Conservation (phyloP, 2,329 filamentous ascomycete species). For the Phoma sp. region DNA sequence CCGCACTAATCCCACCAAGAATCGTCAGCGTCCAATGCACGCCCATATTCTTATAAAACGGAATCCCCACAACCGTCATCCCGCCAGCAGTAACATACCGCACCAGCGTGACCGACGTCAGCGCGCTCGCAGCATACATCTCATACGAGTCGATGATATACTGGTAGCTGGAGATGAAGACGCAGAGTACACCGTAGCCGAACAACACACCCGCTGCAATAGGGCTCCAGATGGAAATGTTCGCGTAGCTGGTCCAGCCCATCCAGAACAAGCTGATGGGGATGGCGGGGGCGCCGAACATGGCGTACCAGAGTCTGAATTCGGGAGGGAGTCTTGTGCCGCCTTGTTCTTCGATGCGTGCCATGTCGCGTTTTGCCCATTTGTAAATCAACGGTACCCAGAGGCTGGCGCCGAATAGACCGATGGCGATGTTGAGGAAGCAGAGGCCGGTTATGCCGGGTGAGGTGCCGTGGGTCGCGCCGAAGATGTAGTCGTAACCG, state of each 20-base stretch:
- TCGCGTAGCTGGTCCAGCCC: conserved; percentile 58
- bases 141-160: conserved; percentile 67
- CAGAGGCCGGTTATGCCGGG: conserved; percentile 54
- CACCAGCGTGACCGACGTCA: conserved; percentile 51
- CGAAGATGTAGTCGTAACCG: conserved; percentile 60
- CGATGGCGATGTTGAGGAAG: conserved; percentile 57
- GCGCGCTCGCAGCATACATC: conserved; percentile 58
- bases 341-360: conserved; percentile 49
- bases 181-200: conserved; percentile 11
- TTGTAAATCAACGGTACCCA: conserved; percentile 56
- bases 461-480: conserved; percentile 55
- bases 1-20: conserved; percentile 38
- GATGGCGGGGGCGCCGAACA: conserved; percentile 58
- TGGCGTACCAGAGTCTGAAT: conserved; percentile 60
- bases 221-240: conserved; percentile 7
- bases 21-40: conserved; percentile 44
- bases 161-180: conserved; percentile 58
- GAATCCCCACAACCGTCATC: conserved; percentile 50
- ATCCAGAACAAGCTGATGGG: conserved; percentile 65
- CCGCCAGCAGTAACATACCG: conserved; percentile 51
- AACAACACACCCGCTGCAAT: conserved; percentile 11
- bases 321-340: conserved; percentile 57
- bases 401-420: conserved; percentile 46
- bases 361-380: conserved; percentile 53
- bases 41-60: conserved; percentile 50